Base-by-base conservation (phyloP, 352 stramenopile species). In the Phytophthora nicotianae region DNA sequence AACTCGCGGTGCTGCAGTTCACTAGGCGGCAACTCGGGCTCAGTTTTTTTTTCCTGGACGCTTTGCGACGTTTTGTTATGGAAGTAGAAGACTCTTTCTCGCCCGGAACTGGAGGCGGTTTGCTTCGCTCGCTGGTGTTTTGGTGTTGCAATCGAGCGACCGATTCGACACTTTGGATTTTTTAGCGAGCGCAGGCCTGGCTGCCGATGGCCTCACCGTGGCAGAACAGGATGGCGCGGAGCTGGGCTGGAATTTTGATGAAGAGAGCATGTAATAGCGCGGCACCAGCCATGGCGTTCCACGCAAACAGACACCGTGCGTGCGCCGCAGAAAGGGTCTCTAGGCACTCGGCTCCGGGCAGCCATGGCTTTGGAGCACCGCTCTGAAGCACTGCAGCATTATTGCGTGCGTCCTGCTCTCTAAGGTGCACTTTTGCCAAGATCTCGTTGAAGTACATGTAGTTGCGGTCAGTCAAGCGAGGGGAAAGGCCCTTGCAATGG, bases 141-240 rank as follows among this genome's bases (percentile, higher is more conserved):
- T 13, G n/a, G 37, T 19, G 27, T 1, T 56, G 47, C 67, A 72
- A 75, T 54, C n/a, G 26, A 55, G 62, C 67, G 57, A 75, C 62
- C 62, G 62, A 69, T 60, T 68, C 67, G 67, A 72, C 67, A 69
- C 62, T 67, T 46, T 52, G 52, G 45, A 58, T 64, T 62, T 62
- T 72, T 54, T 62, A 59, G 40, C 37, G 41, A 53, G 38, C 13
- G 16, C 14, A 23, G 27, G 54, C 62, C 62, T 71, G 62, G 56
- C 66, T 68, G 66, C 55, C 32, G 32, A 35, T 47, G n/a, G 5
- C 38, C 17, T 11, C 38, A 45, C 20, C 21, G 5, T 51, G 32
- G 23, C 42, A 32, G 20, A 21, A 43, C 48, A 45, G 19, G 57
- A 65, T 65, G 49, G 48, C 49, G 37, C 35, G 40, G 5, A 13